Percentiles rank a stretch among this genome's conserved stretches.
Conservation (phyloP, 352 stramenopile species). For the Globisporangium okanoganense region DNA sequence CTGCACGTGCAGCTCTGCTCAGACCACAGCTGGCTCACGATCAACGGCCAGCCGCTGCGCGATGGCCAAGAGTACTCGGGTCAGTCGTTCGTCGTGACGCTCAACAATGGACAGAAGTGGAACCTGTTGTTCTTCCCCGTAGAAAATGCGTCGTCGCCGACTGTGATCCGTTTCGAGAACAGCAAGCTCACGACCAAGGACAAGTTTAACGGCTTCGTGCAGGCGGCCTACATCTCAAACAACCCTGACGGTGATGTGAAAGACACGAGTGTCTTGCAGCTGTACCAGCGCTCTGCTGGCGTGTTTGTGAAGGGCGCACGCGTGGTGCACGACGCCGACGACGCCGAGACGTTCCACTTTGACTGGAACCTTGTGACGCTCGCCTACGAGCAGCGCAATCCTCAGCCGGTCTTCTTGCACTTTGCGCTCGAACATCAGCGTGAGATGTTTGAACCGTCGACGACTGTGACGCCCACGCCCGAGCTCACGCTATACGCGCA, state of each 20-base stretch:
- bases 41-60: slow-evolving; percentile 43
- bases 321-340: slow-evolving; percentile 16
- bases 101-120: slow-evolving; percentile 82
- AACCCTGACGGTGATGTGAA: slow-evolving; percentile 18
- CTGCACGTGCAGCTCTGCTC: slow-evolving; percentile 61
- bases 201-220: slow-evolving; percentile 62
- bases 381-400: neutral
- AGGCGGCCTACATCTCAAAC: slow-evolving; percentile 57
- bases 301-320: slow-evolving; percentile 37
- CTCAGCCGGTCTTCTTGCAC: slow-evolving; percentile 39
- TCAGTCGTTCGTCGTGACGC: slow-evolving; percentile 43
- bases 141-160: neutral
- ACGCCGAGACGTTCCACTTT: slow-evolving; percentile 51
- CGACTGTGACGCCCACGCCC: slow-evolving; percentile 26
- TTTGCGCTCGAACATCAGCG: slow-evolving; percentile 66
- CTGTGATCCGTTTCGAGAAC: slow-evolving; percentile 27
- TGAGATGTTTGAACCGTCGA: slow-evolving; percentile 43
- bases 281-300: slow-evolving; percentile 57
- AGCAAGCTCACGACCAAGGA: slow-evolving; percentile 49
- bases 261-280: slow-evolving; percentile 40
- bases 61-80: slow-evolving; percentile 36
- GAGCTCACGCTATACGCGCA: slow-evolving; percentile 69
- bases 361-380: slow-evolving; percentile 40
- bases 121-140: slow-evolving; percentile 58
- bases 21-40: slow-evolving; percentile 52